A percentile compares a stretch with the other conserved stretches of the same genome.
Conservation (phyloP, 305 asterid genomes). For the Fraxinus sp. region DNA sequence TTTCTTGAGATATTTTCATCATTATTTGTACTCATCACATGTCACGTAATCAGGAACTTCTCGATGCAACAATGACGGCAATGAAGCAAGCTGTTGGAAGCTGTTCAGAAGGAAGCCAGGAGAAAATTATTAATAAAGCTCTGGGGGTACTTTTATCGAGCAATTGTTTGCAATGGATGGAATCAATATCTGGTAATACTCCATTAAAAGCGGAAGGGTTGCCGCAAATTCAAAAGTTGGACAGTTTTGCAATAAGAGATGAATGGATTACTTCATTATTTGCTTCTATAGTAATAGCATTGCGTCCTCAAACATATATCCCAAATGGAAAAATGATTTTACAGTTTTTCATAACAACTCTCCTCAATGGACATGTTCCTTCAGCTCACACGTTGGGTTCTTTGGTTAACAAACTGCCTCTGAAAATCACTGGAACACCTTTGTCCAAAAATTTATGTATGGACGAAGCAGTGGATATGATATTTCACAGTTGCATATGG, state of each 20-base stretch:
- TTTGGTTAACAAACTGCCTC: conserved; percentile 83
- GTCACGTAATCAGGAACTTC: conserved; percentile 58
- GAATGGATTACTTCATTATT: conserved; percentile 68
- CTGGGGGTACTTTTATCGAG: conserved; percentile 45
- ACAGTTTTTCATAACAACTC: conserved; percentile 51
- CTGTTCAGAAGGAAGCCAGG: conserved; percentile 70
- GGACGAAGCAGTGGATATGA: conserved; percentile 60
- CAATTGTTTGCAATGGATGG: conserved; percentile 33
- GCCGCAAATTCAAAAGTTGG: conserved; percentile 30
- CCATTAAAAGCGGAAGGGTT: conserved; percentile 30
- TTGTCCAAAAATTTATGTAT: conserved; percentile 37
- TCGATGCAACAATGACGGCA: conserved; percentile 58
- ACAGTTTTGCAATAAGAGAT: conserved; percentile 40
- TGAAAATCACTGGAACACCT: conserved; percentile 37
- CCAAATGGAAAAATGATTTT: conserved; percentile 56
- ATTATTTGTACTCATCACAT: conserved; percentile 24
- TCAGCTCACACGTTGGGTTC: conserved; percentile 97
- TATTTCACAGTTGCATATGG: conserved; percentile 46
- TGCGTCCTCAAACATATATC: conserved; percentile 66
- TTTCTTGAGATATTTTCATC: conserved; percentile 22
- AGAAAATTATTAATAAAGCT: conserved; percentile 56
- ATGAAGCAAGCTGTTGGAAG: conserved; percentile 73
- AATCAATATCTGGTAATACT: conserved; percentile 37
- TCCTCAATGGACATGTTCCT: conserved; percentile 68
- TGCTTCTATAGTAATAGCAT: conserved; percentile 74